Percentiles rank a stretch among this genome's conserved stretches.
These are phyloP conservation scores for Gossypium laxum DNA, from an alignment of 441 rosid genomes.

Conservation along the genomic window DNA sequence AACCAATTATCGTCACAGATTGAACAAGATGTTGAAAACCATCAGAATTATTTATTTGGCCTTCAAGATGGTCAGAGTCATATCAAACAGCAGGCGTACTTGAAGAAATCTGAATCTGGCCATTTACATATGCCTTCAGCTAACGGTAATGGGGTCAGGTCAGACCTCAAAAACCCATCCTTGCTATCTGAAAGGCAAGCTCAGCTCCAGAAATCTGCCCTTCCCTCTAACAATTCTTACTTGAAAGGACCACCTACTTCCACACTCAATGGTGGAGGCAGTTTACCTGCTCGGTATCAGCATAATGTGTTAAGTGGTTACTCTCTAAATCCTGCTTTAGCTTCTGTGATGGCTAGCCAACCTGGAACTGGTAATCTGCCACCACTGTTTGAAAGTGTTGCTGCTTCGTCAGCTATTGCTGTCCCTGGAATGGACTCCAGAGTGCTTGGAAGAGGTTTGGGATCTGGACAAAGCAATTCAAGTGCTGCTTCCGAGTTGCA, in stretches of 20 bases:
- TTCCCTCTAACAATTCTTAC: conserved; percentile 32
- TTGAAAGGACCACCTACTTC: conserved; percentile 58
- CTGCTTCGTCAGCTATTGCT: conserved; percentile 56
- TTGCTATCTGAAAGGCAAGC: conserved; percentile 34
- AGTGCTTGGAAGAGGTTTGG: conserved; percentile 42
- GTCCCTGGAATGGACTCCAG: conserved; percentile 57
- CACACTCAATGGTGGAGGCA: conserved; percentile 39
- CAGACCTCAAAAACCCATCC: conserved; percentile 28
- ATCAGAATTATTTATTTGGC: conserved; percentile 51
- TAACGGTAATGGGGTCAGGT: conserved; percentile 37
- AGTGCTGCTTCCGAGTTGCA: conserved; percentile 35
- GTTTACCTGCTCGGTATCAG: conserved; percentile 46
- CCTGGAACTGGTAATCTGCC: conserved; percentile 49
- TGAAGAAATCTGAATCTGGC: conserved; percentile 41
- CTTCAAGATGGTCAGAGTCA: conserved; percentile 42
- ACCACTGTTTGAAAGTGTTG: conserved; percentile 54
- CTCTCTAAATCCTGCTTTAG: conserved; percentile 46
- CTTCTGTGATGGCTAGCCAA: conserved; percentile 59
- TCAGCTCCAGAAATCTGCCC: conserved; percentile 33
- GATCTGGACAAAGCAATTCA: conserved; percentile 36
- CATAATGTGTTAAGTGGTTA: conserved; percentile 44
- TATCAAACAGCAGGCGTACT: conserved; percentile 34
- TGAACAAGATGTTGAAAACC: conserved; percentile 43
- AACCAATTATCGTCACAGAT: conserved; percentile 28
- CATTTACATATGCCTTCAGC: conserved; percentile 30